Base-by-base conservation (phyloP, 495 filamentous ascomycete species). In the Neurospora sp. region DNA sequence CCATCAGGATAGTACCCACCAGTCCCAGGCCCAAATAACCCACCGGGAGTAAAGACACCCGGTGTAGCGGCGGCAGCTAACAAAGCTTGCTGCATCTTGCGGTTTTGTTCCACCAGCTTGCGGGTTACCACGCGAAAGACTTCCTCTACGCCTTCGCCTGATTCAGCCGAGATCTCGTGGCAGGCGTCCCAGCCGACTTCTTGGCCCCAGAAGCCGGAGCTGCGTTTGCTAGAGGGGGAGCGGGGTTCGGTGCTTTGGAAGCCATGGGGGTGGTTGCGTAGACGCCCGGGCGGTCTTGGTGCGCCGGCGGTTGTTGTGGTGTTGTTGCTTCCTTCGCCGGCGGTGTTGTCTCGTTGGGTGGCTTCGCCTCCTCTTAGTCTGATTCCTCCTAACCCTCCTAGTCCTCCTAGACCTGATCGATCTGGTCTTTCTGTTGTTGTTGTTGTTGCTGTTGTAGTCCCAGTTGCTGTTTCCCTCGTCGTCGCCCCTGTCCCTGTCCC, bases 161-260 rank as follows among this genome's bases (percentile, higher is more conserved):
- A 93, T 85, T 94, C 93, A 31, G 95, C 94, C 77, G 90, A 93
- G 77, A 99, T 95, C 84, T 99, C 95, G 82, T 98, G 95, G 78
- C 95, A 98, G 75, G 93, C 95, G 78, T 97, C 94, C 94, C 94
- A 97, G 12, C 93, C 93, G 9, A 93, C 90, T 77, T 97, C 94
- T 78, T 96, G 92, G 3, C 92, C 92, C 94, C 94, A 97, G 79
- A 96, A 94, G 6, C 92, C 93, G 42, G 89, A 91, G 74, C 89
- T 92, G 42, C 93, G 88, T 79, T 96, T 96, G 80, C 88, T 91
- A 79, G 89, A 89, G 7, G 92, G 90, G 66, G 88, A 90, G 71
- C 89, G 84, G 7, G 91, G 81, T 40, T 89, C 88, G 9, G 74
- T 77, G 73, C 77, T 79, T 5, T 70, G 72, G 7, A 39, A 39